These are phyloP conservation scores for Fraxinus platypoda DNA, from an alignment of 305 asterid genomes.

Conservation along the genomic window DNA sequence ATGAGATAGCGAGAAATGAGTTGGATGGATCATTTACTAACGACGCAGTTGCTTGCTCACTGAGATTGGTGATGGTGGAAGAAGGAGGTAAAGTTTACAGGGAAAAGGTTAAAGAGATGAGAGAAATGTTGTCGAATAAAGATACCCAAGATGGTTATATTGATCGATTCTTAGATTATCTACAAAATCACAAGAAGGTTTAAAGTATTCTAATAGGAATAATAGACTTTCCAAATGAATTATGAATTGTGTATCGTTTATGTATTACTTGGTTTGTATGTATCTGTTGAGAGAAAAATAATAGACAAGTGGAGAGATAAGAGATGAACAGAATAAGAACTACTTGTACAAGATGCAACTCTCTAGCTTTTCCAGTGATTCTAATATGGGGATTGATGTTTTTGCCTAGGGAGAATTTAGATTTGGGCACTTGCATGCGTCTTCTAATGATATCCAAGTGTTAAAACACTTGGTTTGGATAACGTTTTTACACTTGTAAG, in stretches of 20 bases:
- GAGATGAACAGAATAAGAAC: background rate
- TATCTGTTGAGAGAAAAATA: no score
- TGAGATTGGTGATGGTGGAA: conserved; percentile 40
- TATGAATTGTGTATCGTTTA: background rate
- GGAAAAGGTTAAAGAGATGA: conserved; percentile 33
- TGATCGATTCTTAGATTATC: conserved; percentile 25
- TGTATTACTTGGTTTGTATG: background rate
- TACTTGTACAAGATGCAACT: background rate
- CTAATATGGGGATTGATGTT: background rate
- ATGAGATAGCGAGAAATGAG: conserved; percentile 41
- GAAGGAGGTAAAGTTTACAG: conserved; percentile 28
- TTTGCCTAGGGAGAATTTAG: background rate
- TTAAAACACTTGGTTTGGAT: background rate
- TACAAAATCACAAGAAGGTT: conserved; percentile 17
- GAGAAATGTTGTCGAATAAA: conserved; percentile 20
- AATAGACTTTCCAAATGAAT: background rate
- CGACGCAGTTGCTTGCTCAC: conserved; percentile 35
- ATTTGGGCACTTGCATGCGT: background rate
- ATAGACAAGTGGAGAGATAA: no score
- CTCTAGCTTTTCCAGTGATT: background rate
- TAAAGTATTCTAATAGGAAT: background rate
- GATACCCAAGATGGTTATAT: conserved; percentile 32
- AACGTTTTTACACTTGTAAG: background rate
- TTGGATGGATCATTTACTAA: conserved; percentile 45
- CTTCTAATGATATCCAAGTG: background rate